phyloP scores from a whole-genome alignment of 305 asterid species.

The Fraxinus greggii region DNA sequence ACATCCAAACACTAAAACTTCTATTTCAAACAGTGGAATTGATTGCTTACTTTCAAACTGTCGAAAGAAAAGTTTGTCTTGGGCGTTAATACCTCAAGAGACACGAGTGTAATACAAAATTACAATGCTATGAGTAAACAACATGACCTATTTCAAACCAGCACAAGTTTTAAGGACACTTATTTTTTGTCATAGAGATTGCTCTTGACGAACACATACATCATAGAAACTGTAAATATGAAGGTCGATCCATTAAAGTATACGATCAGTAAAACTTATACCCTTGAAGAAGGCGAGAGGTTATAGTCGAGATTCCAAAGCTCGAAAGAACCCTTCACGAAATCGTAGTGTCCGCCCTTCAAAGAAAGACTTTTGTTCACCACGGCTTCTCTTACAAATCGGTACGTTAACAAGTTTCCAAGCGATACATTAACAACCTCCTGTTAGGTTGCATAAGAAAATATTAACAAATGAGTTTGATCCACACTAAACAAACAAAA shows the following conservation, averaged over 20 bases:
- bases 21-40: neutral
- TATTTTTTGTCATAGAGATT: slow-evolving; percentile 18
- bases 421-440: slow-evolving; percentile 82
- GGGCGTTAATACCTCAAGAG: neutral
- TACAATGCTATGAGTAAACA: neutral
- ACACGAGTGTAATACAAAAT: neutral
- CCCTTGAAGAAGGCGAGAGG: slow-evolving; percentile 42
- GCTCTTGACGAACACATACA: slow-evolving; percentile 23
- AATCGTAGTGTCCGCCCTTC: slow-evolving; percentile 85
- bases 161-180: slow-evolving; percentile 7
- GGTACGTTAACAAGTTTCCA: slow-evolving; percentile 66
- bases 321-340: slow-evolving; percentile 71
- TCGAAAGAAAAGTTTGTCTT: neutral
- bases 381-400: slow-evolving; percentile 74
- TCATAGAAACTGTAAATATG: neutral
- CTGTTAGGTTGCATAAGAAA: slow-evolving; percentile 31
- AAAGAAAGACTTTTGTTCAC: slow-evolving; percentile 49
- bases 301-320: slow-evolving; percentile 68
- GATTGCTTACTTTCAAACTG: neutral
- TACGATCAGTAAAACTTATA: slow-evolving; percentile 23
- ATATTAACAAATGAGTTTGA: neutral
- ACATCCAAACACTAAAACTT: neutral
- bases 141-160: neutral
- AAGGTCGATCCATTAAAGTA: neutral
- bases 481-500: neutral